Base-by-base conservation (phyloP, 768 basidiomycete species). In the Lyophyllum atratum region DNA sequence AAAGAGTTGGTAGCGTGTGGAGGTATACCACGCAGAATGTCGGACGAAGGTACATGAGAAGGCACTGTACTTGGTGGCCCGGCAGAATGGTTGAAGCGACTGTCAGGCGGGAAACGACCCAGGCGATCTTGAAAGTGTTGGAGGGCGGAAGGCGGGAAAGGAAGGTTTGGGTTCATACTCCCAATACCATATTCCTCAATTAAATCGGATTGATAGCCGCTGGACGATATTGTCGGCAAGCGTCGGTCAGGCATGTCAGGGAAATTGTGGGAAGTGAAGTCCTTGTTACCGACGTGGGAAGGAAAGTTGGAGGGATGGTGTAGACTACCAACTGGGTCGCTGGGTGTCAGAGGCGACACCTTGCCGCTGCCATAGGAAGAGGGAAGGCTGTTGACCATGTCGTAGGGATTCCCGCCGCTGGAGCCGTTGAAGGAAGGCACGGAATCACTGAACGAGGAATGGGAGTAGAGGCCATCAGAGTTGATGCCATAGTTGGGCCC, bases 341-440 rank as follows among this genome's bases (percentile, higher is more conserved):
- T 85, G 31, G 89, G 88, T 12, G 87, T 87, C 43, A 90, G 76
- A 0, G 90, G 88, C 19, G 90, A 90, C 49, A 85, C 86, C 71
- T 90, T 91, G 59, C 88, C 89, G 56, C 84, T 86, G 74, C 78
- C 80, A 73, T 85, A 84, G 15, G 85, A 86, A 3, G 86, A 85
- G 1, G 85, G 76, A 21, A 87, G 74, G 60, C 81, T 82, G 69
- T 76, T 75, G 68, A 86, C 85, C 64, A 87, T 80, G 68, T 87
- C 87, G 72, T 88, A 90, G 11, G 85, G 78, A 68, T 77, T 77
- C 53, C 76, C 67, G 29, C 34, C 43, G 62, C 76, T 81, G 10
- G 82, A 74, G 43, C 76, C 72, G 31, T 77, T 76, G 71, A 87
- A 89, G 11, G 85, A 72, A 17, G 83, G 79, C 0, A 87, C 75